Evolutionary conservation across 75 land plant genomes (phyloP).

Genomic region (Larix kaempferi): DNA sequence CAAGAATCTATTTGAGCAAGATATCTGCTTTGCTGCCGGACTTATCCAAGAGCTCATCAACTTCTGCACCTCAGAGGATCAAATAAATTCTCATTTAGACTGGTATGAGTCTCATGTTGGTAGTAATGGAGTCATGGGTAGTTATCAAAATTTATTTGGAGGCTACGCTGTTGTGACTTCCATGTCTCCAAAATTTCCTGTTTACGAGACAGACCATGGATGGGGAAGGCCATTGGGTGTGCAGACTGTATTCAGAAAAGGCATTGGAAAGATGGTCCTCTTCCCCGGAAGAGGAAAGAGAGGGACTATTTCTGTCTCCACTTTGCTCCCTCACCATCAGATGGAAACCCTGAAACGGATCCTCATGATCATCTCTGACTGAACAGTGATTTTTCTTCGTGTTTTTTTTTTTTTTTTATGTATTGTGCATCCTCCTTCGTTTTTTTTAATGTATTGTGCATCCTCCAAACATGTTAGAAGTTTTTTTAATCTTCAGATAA

Average conservation of each 20-base stretch:
- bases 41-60: slow-evolving; percentile 12
- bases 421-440: no score
- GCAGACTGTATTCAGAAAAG: slow-evolving; percentile 17
- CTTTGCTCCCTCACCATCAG: slow-evolving; percentile 19
- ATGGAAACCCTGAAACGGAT: slow-evolving; percentile 12
- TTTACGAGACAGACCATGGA: slow-evolving; percentile 42
- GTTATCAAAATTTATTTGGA: slow-evolving; percentile 17
- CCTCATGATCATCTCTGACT: no score
- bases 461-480: no score
- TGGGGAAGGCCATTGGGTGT: slow-evolving; percentile 41
- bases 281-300: slow-evolving; percentile 18
- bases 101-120: slow-evolving; percentile 8
- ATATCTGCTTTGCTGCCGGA: neutral
- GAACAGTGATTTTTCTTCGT: slow-evolving; percentile 3
- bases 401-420: no score
- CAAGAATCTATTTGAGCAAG: slow-evolving; percentile 6
- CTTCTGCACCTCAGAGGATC: slow-evolving; percentile 9
- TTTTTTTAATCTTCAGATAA: no score
- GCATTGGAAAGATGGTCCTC: slow-evolving; percentile 16
- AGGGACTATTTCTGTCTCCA: slow-evolving; percentile 32
- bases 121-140: no score
- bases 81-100: slow-evolving; percentile 10
- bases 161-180: slow-evolving; percentile 11
- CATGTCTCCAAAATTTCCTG: slow-evolving; percentile 31
- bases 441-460: no score